Conservation (phyloP, 768 basidiomycete genomes). For the Suillus spraguei region DNA sequence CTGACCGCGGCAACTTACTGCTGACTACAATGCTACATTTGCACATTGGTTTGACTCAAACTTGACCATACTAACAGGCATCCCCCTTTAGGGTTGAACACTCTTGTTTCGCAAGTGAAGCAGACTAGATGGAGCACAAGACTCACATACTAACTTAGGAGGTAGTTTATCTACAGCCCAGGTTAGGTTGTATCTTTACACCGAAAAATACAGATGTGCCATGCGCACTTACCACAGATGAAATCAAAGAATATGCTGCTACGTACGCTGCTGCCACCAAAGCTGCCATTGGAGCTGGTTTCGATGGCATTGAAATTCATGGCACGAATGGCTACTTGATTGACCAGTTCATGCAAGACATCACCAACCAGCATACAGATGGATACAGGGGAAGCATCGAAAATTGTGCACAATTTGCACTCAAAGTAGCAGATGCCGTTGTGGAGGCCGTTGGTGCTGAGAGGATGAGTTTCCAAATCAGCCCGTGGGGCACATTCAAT, state of each 20-base stretch:
- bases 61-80: no score
- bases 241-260: slow-evolving; percentile 35
- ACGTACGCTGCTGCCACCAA: slow-evolving; percentile 34
- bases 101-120: no score
- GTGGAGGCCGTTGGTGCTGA: slow-evolving; percentile 53
- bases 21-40: no score
- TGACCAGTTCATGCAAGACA: slow-evolving; percentile 65
- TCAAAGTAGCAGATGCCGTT: slow-evolving; percentile 58
- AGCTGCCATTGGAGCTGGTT: slow-evolving; percentile 42
- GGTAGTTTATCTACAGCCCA: no score
- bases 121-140: no score
- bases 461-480: slow-evolving; percentile 56
- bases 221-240: slow-evolving; percentile 26
- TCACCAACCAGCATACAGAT: slow-evolving; percentile 61
- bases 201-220: slow-evolving; percentile 18
- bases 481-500: slow-evolving; percentile 49
- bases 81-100: no score
- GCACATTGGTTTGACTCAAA: no score
- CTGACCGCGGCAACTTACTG: no score
- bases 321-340: slow-evolving; percentile 47
- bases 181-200: no score
- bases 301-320: slow-evolving; percentile 50
- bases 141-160: no score
- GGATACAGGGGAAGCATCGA: slow-evolving; percentile 70
- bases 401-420: slow-evolving; percentile 55